Evolutionary conservation across 345 rosid species (phyloP), one percentile per base, ranked within the genome.

Genomic region (Gossypium mustelinum): DNA sequence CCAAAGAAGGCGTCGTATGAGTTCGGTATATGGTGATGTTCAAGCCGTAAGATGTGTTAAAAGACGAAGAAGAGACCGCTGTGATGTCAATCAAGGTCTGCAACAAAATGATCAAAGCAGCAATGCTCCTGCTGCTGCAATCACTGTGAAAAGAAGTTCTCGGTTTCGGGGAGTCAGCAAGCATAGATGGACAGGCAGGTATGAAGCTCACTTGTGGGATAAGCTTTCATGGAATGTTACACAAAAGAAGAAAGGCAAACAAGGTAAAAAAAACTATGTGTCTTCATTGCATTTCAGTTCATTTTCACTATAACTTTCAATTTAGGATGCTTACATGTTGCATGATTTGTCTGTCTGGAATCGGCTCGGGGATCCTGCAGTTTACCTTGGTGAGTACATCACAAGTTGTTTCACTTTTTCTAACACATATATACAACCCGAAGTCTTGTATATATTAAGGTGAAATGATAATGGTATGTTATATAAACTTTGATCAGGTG

Each of bases 121-220:
- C 41, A 34, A 5, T 34, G 41, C 41, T 34, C 41, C 41, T 25
- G 76, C 74, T 18, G 79, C 75, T 18, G 80, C 88, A 44, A 77
- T 87, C 14, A 82, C 89, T 9, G 91, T 84, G 58, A 89, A 89
- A 79, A 87, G 94, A 81, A 89, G 94, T 72, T 89, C 94, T 18
- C 85, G 81, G 67, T 89, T 86, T 52, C 89, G 90, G 1, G 94
- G 94, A 1, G 91, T 89, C 6, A 89, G 94, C 90, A 87, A 86
- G 93, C 94, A 89, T 75, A 64, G 94, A 48, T 89, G 89, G 94
- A 89, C 94, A 1, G 89, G 89, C 16, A 73, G 89, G 70, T 89
- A 75, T 74, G 94, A 87, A 80, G 94, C 94, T 34, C 94, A 85
- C 70, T 60, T 89, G 77, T 89, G 93, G 93, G 93, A 89, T 74